Evolutionary conservation across 1,139 yeast species (phyloP), one percentile per base, ranked within the genome.

Genomic region (Debaryomyces robertsiae): DNA sequence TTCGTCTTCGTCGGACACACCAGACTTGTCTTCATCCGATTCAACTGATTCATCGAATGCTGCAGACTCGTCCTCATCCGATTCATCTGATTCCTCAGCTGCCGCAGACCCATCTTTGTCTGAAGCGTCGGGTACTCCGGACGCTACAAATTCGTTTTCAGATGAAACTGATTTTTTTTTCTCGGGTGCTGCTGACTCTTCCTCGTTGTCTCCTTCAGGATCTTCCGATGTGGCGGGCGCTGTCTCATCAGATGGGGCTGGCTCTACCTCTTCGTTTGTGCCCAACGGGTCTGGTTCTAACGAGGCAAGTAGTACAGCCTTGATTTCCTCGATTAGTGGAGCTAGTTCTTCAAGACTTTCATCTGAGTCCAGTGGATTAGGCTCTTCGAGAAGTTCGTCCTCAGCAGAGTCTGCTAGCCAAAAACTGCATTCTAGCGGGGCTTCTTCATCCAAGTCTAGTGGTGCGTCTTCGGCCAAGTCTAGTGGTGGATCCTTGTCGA

Each of bases 371-470:
- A n/a, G 14, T 11, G 28, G 28, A n/a, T 10, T 11, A 6, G 10
- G 14, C 28, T 25, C 46, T 9, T 31, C 43, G 17, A 39, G 37
- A 37, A 49, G 50, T 17, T 42, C 55, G 4, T 25, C 23, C 4
- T 24, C 36, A 5, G 15, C 30, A 6, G 30, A 30, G 3, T 24
- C 50, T 17, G 41, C 38, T 15, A 47, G 15, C n/a, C 17, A 38
- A 16, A 39, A 55, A 23, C 47, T 50, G 4, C 56, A 48, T 9
- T 50, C 56, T 11, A 51, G 51, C 27, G 56, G 55, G 27, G 44
- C 48, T 33, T 50, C 50, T 16, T 15, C 30, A 3, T 39, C 43
- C 3, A 34, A 32, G 9, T 32, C 42, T 14, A 13, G 36, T 13
- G 37, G 27, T 25, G 31, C 29, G 4, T 38, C 45, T n/a, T 13